Conservation (phyloP, 257 asterid species). For the Forsythia viridissima region DNA sequence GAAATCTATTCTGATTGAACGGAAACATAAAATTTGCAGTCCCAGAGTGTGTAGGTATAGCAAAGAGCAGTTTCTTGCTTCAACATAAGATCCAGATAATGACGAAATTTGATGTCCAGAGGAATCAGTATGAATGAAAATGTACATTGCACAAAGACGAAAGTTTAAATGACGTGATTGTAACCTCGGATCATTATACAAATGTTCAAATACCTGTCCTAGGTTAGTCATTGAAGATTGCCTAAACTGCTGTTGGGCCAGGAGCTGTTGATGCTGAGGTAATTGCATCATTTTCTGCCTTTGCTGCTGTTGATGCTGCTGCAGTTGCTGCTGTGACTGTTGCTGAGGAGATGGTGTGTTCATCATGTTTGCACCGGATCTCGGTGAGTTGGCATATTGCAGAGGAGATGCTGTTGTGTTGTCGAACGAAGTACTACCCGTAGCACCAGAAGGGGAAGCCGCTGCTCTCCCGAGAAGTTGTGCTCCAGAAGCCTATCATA, state of each 20-base stretch:
- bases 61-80: slow-evolving; percentile 10
- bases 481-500: slow-evolving; percentile 69
- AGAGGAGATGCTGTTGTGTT: slow-evolving; percentile 79
- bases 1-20: background rate
- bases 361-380: slow-evolving; percentile 86
- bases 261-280: slow-evolving; percentile 73
- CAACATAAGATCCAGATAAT: slow-evolving; percentile 16
- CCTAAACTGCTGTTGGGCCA: slow-evolving; percentile 81
- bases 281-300: slow-evolving; percentile 92
- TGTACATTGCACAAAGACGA: background rate
- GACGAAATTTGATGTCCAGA: background rate
- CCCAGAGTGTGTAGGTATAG: slow-evolving; percentile 2
- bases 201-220: slow-evolving; percentile 64
- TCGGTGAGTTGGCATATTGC: slow-evolving; percentile 92
- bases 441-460: slow-evolving; percentile 82
- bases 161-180: slow-evolving; percentile 1
- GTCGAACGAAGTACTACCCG: slow-evolving; percentile 68
- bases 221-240: slow-evolving; percentile 77
- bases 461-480: slow-evolving; percentile 78
- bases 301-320: slow-evolving; percentile 53
- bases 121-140: background rate
- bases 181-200: slow-evolving; percentile 8
- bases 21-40: background rate
- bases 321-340: slow-evolving; percentile 59
- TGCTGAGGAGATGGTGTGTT: slow-evolving; percentile 99